Percentiles rank a stretch among this genome's conserved stretches.
Evolutionary conservation across 306 rosid species (phyloP).

Genomic region (Rosa multiflora): DNA sequence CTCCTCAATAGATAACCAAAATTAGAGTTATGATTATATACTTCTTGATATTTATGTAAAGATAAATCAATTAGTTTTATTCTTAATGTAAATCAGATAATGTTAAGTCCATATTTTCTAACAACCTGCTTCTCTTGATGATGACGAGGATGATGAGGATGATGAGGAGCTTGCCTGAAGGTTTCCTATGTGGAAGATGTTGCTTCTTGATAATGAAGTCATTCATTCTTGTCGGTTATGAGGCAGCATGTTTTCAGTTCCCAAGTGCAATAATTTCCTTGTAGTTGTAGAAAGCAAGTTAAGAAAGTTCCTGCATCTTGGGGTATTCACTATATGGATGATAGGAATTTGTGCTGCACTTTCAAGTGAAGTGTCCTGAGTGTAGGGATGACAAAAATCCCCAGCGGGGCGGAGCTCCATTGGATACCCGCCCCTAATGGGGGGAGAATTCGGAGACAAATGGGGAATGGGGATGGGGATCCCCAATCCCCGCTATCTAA

Average conservation of each 20-base stretch:
- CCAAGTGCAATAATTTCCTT: slow-evolving; percentile 17
- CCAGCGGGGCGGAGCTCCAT: too few species aligned
- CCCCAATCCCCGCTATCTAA: too few species aligned
- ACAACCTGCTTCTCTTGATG: slow-evolving; percentile 68
- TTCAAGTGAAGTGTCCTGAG: slow-evolving; percentile 12
- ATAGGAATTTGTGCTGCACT: slow-evolving; percentile 24
- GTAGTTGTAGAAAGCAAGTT: background rate
- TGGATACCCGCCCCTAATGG: too few species aligned
- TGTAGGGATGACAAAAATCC: too few species aligned
- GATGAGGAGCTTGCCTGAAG: slow-evolving; percentile 48
- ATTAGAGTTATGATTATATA: too few species aligned
- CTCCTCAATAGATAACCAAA: too few species aligned
- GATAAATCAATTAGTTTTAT: too few species aligned
- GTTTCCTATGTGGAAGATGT: slow-evolving; percentile 37
- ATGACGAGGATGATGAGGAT: slow-evolving; percentile 66
- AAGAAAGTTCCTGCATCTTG: slow-evolving; percentile 20
- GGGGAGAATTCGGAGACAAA: too few species aligned
- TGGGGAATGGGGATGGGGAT: too few species aligned
- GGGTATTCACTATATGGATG: slow-evolving; percentile 4
- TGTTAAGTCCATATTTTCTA: too few species aligned
- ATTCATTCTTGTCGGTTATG: background rate
- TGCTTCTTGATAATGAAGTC: slow-evolving; percentile 30
- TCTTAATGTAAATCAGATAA: too few species aligned
- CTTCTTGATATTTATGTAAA: too few species aligned
- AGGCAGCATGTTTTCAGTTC: background rate